Base-by-base conservation (phyloP, 2,329 filamentous ascomycete genomes). In the Colletotrichum abscissum region DNA sequence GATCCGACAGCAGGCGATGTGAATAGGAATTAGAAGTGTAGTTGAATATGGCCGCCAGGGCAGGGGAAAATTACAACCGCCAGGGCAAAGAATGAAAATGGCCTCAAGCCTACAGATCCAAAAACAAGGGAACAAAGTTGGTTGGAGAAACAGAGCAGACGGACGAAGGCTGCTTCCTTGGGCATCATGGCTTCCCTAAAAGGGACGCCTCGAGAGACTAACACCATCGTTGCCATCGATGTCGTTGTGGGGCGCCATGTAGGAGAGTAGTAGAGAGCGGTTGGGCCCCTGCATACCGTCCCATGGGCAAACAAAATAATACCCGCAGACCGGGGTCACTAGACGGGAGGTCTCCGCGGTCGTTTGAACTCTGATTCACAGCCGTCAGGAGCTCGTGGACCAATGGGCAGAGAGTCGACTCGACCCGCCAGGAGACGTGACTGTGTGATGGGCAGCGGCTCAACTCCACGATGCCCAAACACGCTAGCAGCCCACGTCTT, bases 381-480 rank as follows among this genome's bases (percentile, higher is more conserved):
- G 55, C 70, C 30, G 66, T 66, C 54, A 60, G 59, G 66, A 65
- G 46, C 30, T 64, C 38, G 33, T 59, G 54, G 55, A 46, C 55
- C 59, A 69, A 59, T 22, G 28, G 33, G 11, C 28, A 52, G 35
- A 63, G 57, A 19, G 38, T 19, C 38, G 42, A 38, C 22, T 8
- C 5, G 54, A 24, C 14, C 14, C 49, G 28, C 60, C 56, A 19
- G 24, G 8, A 4, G 55, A 14, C 22, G 49, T 46, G 26, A 0
- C 26, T 12, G 19, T 35, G 42, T 46, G 65, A 69, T 33, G 38
- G 46, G 52, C 65, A 52, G 59, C 30, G 59, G 59, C 55, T 69
- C 28, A 55, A 60, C 60, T n/a, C 67, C 70, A 62, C 58, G 70
- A 70, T 30, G 60, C 42, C 67, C 68, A 65, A 73, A 70, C 67